phyloP scores from a whole-genome alignment of 495 filamentous ascomycete species.

The Xanthoparmelia taractica region DNA sequence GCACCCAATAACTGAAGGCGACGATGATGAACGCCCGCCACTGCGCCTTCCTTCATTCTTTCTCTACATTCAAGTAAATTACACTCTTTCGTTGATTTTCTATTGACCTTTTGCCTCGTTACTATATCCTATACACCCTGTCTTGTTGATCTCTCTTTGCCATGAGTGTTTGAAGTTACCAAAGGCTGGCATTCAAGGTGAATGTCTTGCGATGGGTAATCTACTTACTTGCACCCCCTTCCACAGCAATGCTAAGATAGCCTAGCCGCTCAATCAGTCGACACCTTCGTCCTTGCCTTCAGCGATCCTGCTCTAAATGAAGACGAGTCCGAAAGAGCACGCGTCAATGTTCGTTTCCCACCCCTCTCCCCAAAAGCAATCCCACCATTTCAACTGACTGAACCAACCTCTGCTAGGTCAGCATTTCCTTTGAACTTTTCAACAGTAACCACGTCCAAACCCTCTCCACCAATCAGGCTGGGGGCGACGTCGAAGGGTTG shows the following conservation, averaged over 20 bases:
- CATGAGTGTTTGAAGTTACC: not conserved
- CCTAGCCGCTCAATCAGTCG: conserved; percentile 23
- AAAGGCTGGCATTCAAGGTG: not conserved
- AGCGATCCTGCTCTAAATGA: conserved; percentile 8
- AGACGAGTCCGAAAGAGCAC: conserved; percentile 1
- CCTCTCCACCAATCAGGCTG: conserved; percentile 53
- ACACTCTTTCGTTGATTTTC: not conserved
- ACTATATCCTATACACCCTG: not conserved
- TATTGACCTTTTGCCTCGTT: not conserved
- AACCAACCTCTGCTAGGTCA: conserved; percentile 37
- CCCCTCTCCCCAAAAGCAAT: not conserved
- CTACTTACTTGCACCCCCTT: not conserved
- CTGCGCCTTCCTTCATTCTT: too few relatives aligned
- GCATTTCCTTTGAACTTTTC: conserved; percentile 56
- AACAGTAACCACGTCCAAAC: conserved; percentile 58
- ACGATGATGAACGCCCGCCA: too few relatives aligned
- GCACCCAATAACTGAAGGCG: too few relatives aligned
- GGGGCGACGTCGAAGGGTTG: conserved; percentile 58
- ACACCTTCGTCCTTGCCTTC: conserved; percentile 24
- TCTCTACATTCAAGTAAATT: too few relatives aligned
- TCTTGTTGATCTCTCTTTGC: not conserved
- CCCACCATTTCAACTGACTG: conserved; percentile 3
- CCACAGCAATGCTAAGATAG: not conserved
- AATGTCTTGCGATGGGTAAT: conserved; percentile 9
- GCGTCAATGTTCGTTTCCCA: conserved; percentile 26